Conservation (phyloP, 2,329 filamentous ascomycete species). For the Aspergillus versicolor region DNA sequence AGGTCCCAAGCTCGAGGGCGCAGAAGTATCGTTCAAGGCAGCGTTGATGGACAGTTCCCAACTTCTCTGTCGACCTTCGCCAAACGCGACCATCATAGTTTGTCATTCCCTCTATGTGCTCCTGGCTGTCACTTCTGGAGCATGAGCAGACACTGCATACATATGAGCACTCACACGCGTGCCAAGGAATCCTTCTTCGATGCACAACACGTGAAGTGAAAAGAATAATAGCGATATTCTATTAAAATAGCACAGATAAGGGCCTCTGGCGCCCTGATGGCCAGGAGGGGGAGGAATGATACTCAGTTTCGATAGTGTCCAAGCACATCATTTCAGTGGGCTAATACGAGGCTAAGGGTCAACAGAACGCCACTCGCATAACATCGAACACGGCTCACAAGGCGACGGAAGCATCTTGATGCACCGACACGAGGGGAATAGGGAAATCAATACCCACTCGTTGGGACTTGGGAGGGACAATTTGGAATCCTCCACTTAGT, state of each 20-base stretch:
- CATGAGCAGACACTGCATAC: neutral
- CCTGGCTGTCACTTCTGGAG: neutral
- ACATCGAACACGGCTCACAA: neutral
- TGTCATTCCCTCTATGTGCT: neutral
- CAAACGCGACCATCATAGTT: neutral
- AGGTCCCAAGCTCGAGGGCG: neutral
- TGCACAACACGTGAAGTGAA: neutral
- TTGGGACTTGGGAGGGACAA: neutral
- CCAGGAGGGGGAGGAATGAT: neutral
- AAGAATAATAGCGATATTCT: neutral
- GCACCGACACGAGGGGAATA: neutral
- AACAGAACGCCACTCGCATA: neutral
- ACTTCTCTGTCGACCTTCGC: neutral
- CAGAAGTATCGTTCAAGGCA: neutral
- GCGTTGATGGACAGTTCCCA: neutral
- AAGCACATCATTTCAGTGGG: neutral
- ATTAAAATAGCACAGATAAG: neutral
- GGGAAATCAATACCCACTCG: neutral
- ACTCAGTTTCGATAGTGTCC: neutral
- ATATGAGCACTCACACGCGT: neutral
- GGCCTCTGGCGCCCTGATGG: neutral
- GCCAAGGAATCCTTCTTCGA: neutral
- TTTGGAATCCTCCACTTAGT: neutral
- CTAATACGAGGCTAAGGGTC: neutral
- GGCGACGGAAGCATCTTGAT: neutral